Conservation (phyloP, 768 basidiomycete genomes). For the Macrolepiota fuliginosa region DNA sequence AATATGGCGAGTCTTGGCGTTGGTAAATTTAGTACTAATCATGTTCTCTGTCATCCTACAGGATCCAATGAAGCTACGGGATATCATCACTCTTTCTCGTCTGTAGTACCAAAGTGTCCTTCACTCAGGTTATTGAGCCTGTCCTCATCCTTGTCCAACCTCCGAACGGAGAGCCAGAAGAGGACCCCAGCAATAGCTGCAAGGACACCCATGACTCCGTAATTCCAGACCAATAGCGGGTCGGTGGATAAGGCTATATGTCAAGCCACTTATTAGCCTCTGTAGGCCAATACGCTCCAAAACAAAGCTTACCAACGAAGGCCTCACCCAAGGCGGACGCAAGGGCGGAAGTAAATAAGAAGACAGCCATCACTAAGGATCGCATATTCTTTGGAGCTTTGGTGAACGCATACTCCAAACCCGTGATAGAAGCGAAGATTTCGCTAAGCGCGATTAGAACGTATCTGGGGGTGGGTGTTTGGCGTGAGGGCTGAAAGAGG, state of each 20-base stretch:
- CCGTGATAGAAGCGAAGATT: slow-evolving; percentile 80
- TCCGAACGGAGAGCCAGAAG: slow-evolving; percentile 54
- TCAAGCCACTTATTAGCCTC: not conserved
- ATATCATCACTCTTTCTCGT: not conserved
- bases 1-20: too few species aligned
- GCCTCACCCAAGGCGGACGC: slow-evolving; percentile 58
- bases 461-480: slow-evolving; percentile 37
- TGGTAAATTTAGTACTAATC: too few species aligned
- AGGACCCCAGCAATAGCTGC: slow-evolving; percentile 47
- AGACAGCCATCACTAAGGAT: slow-evolving; percentile 76
- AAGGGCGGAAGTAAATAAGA: slow-evolving; percentile 58
- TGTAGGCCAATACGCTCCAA: not conserved
- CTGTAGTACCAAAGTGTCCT: not conserved
- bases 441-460: slow-evolving; percentile 68
- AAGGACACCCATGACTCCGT: slow-evolving; percentile 55
- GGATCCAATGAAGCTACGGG: not conserved
- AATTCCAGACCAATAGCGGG: slow-evolving; percentile 77
- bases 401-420: slow-evolving; percentile 83
- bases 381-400: slow-evolving; percentile 89
- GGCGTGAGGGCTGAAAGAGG: not conserved
- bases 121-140: slow-evolving; percentile 51
- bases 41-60: not conserved
- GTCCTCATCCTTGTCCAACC: slow-evolving; percentile 56
- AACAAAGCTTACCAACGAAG: slow-evolving; percentile 54
- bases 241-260: slow-evolving; percentile 59